Evolutionary conservation across 2,329 filamentous ascomycete genomes (phyloP).

Genomic region (Aureobasidium sp.): DNA sequence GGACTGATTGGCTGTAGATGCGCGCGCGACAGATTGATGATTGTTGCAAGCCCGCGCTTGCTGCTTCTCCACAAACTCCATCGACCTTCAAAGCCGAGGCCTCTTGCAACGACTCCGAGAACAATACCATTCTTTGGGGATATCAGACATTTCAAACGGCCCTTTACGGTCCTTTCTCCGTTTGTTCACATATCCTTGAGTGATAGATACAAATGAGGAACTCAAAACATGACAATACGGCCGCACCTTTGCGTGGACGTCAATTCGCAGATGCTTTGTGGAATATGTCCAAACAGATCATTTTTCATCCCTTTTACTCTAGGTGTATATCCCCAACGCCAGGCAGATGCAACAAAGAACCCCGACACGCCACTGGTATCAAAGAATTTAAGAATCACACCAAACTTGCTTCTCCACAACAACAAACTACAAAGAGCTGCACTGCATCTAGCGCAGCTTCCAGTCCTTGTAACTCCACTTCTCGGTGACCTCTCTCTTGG

Average conservation of each 20-base stretch:
- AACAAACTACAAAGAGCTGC: neutral
- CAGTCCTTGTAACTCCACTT: conserved; percentile 99
- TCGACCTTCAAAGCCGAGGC: neutral
- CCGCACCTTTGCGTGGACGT: neutral
- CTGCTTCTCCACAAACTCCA: too few relatives aligned
- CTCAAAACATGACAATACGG: neutral
- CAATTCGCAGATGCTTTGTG: neutral
- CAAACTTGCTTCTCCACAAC: neutral
- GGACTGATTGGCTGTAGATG: conserved; percentile 2
- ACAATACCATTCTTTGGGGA: neutral
- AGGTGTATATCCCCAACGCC: neutral
- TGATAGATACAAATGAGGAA: neutral
- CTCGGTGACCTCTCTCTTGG: conserved; percentile 73
- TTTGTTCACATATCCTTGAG: neutral
- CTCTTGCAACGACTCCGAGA: neutral
- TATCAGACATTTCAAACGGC: neutral
- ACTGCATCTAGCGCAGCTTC: conserved; percentile 35
- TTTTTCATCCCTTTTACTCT: neutral
- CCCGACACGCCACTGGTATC: neutral
- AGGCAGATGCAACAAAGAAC: neutral
- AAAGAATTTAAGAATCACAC: neutral
- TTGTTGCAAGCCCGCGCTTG: neutral
- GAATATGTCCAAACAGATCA: neutral
- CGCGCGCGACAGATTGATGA: neutral
- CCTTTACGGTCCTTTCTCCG: neutral